Conservation (phyloP, 305 asterid genomes). For the Fraxinus sp. region DNA sequence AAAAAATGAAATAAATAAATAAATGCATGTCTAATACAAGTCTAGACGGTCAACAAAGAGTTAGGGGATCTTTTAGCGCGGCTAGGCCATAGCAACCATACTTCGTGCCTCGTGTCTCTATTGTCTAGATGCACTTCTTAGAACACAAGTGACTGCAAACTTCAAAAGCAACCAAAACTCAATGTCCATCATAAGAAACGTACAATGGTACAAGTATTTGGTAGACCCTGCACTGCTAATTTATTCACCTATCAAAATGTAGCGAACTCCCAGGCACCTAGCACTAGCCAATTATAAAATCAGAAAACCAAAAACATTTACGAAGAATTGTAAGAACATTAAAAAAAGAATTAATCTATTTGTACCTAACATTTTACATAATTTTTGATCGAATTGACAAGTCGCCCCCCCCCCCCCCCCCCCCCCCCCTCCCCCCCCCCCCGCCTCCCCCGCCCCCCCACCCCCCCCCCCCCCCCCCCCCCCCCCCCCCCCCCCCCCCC, state of each 20-base stretch:
- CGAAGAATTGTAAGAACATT: neutral
- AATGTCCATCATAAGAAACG: neutral
- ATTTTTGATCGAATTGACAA: too few species aligned
- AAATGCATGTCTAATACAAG: neutral
- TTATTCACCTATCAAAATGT: neutral
- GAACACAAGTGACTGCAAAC: neutral
- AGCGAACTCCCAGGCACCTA: neutral
- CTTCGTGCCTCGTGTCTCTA: neutral
- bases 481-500: too few species aligned
- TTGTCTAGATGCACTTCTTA: neutral
- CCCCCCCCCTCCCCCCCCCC: too few species aligned
- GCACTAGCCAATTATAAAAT: neutral
- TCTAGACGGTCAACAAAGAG: neutral
- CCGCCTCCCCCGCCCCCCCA: too few species aligned
- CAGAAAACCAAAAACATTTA: neutral
- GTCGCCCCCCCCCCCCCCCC: too few species aligned
- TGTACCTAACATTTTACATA: too few species aligned
- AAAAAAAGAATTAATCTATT: too few species aligned
- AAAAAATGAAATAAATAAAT: too few species aligned
- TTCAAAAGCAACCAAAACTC: neutral
- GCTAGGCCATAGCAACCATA: neutral
- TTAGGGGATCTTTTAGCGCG: neutral
- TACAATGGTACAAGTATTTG: neutral
- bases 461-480: too few species aligned
- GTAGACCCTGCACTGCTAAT: neutral